Evolutionary conservation across 805 yeast species (phyloP).

Genomic region (Candida yuanshanica): DNA sequence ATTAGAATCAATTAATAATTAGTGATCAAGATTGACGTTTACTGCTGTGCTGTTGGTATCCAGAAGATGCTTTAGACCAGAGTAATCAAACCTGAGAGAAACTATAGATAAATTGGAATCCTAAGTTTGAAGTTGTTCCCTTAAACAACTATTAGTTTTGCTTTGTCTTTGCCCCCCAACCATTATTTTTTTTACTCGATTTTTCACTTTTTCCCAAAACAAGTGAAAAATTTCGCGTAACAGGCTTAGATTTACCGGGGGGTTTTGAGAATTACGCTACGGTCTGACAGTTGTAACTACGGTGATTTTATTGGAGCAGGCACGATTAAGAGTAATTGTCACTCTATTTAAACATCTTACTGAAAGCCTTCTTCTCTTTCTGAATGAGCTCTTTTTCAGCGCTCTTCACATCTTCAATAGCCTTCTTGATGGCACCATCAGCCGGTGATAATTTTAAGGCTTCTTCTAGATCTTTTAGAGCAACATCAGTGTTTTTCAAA

Average conservation of each 20-base stretch:
- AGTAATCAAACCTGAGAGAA: constrained; percentile 7
- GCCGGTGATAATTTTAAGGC: constrained; percentile 62
- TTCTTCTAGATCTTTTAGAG: constrained; percentile 55
- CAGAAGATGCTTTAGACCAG: constrained; percentile 3
- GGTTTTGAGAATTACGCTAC: constrained; percentile 8
- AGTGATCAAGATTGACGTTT: constrained; percentile 9
- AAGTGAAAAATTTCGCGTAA: background rate
- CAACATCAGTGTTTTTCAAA: constrained; percentile 63
- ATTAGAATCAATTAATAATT: constrained; percentile 8
- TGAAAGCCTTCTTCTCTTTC: constrained; percentile 68
- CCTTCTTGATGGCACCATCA: constrained; percentile 67
- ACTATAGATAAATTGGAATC: constrained; percentile 8
- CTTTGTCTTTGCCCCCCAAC: constrained; percentile 15
- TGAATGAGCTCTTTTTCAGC: constrained; percentile 48
- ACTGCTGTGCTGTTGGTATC: constrained; percentile 4
- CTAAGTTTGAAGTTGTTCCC: constrained; percentile 11
- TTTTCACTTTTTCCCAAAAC: constrained; percentile 11
- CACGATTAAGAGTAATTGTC: background rate
- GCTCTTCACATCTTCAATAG: constrained; percentile 53
- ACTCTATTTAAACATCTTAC: constrained; percentile 51
- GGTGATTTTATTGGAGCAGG: background rate
- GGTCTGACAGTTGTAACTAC: background rate
- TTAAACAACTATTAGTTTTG: constrained; percentile 4
- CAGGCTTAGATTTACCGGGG: background rate
- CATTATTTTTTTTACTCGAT: constrained; percentile 4